Conservation (phyloP, 768 basidiomycete species). For the Boletus pseudo-olivaceus region DNA sequence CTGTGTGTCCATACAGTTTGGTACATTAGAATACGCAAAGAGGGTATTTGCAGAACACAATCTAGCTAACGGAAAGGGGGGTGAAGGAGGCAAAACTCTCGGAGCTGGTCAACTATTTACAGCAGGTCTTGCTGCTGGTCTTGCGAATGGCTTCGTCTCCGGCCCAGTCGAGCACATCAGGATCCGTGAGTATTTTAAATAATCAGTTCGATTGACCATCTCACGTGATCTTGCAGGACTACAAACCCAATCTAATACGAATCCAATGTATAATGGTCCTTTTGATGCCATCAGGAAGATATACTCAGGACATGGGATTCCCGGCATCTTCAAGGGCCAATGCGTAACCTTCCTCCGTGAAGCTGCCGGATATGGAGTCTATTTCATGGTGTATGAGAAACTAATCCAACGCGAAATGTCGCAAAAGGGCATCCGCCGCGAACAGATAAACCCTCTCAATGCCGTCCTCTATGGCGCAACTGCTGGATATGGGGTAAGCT, state of each 20-base stretch:
- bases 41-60: slow-evolving; percentile 71
- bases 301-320: slow-evolving; percentile 65
- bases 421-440: slow-evolving; percentile 64
- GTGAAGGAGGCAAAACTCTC: slow-evolving; percentile 60
- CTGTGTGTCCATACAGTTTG: slow-evolving; percentile 96
- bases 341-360: slow-evolving; percentile 83
- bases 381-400: slow-evolving; percentile 92
- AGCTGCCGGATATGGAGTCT: slow-evolving; percentile 76
- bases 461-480: slow-evolving; percentile 86
- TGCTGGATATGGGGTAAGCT: slow-evolving; percentile 85
- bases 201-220: not conserved
- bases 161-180: slow-evolving; percentile 98
- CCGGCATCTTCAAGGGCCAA: slow-evolving; percentile 92
- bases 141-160: slow-evolving; percentile 89
- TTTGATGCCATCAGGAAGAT: slow-evolving; percentile 88
- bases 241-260: slow-evolving; percentile 82
- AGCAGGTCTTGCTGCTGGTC: slow-evolving; percentile 80
- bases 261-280: slow-evolving; percentile 78
- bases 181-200: slow-evolving; percentile 42
- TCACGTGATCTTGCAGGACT: slow-evolving; percentile 51
- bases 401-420: slow-evolving; percentile 83
- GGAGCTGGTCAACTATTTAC: slow-evolving; percentile 62
- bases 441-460: slow-evolving; percentile 73
- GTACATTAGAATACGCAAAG: slow-evolving; percentile 82
- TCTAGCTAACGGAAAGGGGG: slow-evolving; percentile 52